Conservation (phyloP, 2,329 filamentous ascomycete species). For the Cladosporium sp. region DNA sequence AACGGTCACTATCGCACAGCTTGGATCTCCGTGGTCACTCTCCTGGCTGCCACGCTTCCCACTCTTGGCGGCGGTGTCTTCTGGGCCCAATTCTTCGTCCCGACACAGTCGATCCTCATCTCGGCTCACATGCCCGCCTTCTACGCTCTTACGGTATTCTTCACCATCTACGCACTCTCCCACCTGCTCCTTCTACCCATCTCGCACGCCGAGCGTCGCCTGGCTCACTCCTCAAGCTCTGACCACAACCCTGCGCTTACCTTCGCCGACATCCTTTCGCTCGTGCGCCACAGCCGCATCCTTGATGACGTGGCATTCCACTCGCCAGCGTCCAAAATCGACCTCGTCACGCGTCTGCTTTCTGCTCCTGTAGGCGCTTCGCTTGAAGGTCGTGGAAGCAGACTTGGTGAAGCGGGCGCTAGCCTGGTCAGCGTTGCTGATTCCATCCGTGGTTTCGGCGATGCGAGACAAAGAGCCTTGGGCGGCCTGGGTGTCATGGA, state of each 20-base stretch:
- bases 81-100: slow-evolving; percentile 66
- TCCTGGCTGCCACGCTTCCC: slow-evolving; percentile 64
- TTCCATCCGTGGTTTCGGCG: slow-evolving; percentile 36
- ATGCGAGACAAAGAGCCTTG: slow-evolving; percentile 30
- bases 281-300: slow-evolving; percentile 72
- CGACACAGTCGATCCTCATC: slow-evolving; percentile 59
- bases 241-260: slow-evolving; percentile 69
- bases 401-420: slow-evolving; percentile 25
- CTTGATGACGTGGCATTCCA: slow-evolving; percentile 73
- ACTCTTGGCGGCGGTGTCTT: slow-evolving; percentile 71
- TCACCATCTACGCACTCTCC: slow-evolving; percentile 68
- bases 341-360: slow-evolving; percentile 70
- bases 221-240: slow-evolving; percentile 58
- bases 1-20: slow-evolving; percentile 69
- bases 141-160: slow-evolving; percentile 73
- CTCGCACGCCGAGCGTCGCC: slow-evolving; percentile 45
- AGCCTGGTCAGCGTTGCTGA: slow-evolving; percentile 37
- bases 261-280: slow-evolving; percentile 75
- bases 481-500: slow-evolving; percentile 34
- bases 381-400: slow-evolving; percentile 37
- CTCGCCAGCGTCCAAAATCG: slow-evolving; percentile 64
- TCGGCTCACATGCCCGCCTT: slow-evolving; percentile 70
- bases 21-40: slow-evolving; percentile 59
- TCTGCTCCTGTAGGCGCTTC: slow-evolving; percentile 52
- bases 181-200: slow-evolving; percentile 72